phyloP scores from a whole-genome alignment of 2,329 filamentous ascomycete genomes.

The Penicillium italicum region DNA sequence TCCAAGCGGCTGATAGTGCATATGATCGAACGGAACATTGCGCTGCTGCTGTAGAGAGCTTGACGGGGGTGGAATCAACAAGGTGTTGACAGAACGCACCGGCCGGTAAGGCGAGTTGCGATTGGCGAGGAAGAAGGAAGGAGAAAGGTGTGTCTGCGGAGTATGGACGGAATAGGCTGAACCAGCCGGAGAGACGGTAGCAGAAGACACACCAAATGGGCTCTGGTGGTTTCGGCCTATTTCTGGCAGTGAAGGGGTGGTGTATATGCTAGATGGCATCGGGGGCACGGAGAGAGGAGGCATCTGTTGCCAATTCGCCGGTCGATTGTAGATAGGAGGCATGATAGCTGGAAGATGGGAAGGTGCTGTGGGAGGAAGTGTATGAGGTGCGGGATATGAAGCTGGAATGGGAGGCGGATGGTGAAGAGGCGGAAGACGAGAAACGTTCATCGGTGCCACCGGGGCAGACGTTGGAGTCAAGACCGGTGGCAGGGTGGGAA shows the following conservation, averaged over 20 bases:
- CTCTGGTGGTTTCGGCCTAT: constrained; percentile 46
- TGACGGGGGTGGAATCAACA: constrained; percentile 83
- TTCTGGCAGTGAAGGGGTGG: constrained; percentile 31
- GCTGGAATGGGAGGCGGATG: constrained; percentile 68
- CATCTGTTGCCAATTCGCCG: constrained; percentile 50
- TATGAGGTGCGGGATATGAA: constrained; percentile 44
- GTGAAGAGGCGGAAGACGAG: constrained; percentile 66
- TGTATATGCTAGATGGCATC: constrained; percentile 30
- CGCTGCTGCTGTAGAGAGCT: constrained; percentile 73
- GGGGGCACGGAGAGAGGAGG: constrained; percentile 34
- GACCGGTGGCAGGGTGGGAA: constrained; percentile 36
- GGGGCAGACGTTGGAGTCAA: constrained; percentile 35
- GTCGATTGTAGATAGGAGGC: constrained; percentile 66
- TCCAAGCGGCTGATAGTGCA: constrained; percentile 78
- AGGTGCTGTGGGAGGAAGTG: constrained; percentile 40
- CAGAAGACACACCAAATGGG: constrained; percentile 52
- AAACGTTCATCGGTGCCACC: constrained; percentile 36
- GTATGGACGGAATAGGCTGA: constrained; percentile 59
- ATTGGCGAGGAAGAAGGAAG: constrained; percentile 81
- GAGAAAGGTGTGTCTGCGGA: constrained; percentile 71
- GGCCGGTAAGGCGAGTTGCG: constrained; percentile 90
- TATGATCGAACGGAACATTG: constrained; percentile 62
- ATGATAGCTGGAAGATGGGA: constrained; percentile 67
- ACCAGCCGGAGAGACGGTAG: constrained; percentile 64
- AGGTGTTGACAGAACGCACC: constrained; percentile 80